phyloP scores from a whole-genome alignment of 305 asterid genomes.

The Striga hermonthica region DNA sequence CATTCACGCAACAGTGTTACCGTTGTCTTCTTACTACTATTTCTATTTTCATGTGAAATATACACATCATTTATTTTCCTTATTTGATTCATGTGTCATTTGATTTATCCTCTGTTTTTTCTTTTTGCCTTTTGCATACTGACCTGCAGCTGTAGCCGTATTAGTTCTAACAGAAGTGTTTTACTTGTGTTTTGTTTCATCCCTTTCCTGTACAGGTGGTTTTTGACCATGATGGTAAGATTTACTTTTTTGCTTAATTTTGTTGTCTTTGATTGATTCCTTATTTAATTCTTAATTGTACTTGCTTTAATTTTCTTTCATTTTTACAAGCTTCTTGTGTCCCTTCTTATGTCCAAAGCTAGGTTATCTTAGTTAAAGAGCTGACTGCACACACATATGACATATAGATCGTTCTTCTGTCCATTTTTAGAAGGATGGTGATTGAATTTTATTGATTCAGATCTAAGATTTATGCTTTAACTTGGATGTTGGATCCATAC shows the following conservation, averaged over 20 bases:
- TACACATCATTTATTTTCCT: background rate
- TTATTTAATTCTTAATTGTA: conserved; percentile 21
- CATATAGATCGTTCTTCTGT: background rate
- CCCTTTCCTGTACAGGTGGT: conserved; percentile 61
- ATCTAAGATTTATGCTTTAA: conserved; percentile 13
- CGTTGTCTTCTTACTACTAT: background rate
- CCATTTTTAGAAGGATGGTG: background rate
- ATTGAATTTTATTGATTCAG: conserved; percentile 1
- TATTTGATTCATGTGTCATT: conserved; percentile 13
- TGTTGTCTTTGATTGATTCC: conserved; percentile 23
- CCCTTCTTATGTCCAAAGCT: conserved; percentile 2
- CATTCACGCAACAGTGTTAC: background rate
- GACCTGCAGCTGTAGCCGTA: conserved; percentile 24
- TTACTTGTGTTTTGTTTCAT: conserved; percentile 31
- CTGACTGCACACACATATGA: background rate
- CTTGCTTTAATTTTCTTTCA: conserved; percentile 2
- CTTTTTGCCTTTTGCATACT: background rate
- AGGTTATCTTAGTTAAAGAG: conserved; percentile 22
- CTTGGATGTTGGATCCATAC: conserved; percentile 23
- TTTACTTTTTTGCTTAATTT: conserved; percentile 25
- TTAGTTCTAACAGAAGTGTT: conserved; percentile 36
- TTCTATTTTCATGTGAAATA: background rate
- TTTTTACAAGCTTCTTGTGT: conserved; percentile 16
- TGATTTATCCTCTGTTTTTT: conserved; percentile 13
- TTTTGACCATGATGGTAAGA: conserved; percentile 94